These are phyloP conservation scores for Paecilomyces niveus DNA, from an alignment of 2,329 filamentous ascomycete species.

Conservation along the genomic window DNA sequence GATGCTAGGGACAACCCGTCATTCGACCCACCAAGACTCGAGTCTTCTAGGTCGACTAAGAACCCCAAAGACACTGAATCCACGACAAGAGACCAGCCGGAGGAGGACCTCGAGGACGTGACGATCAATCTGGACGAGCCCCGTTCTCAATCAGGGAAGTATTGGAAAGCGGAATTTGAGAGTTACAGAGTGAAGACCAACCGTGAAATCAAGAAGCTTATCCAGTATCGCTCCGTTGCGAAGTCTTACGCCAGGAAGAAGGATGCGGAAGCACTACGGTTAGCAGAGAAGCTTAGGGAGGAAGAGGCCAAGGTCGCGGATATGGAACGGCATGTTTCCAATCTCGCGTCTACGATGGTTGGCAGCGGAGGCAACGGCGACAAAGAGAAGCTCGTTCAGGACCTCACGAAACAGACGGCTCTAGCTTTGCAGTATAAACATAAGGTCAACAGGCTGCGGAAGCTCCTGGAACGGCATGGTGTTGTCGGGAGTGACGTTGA, in stretches of 20 bases:
- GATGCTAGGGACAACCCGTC: slow-evolving; percentile 26
- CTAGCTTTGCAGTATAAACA: slow-evolving; percentile 39
- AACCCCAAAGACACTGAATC: slow-evolving; percentile 9
- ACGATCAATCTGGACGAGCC: slow-evolving; percentile 50
- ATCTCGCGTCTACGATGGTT: slow-evolving; percentile 34
- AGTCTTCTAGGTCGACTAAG: slow-evolving; percentile 8
- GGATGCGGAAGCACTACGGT: slow-evolving; percentile 47
- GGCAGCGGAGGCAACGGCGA: slow-evolving; percentile 21
- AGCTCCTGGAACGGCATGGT: slow-evolving; percentile 31
- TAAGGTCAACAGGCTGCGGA: slow-evolving; percentile 30
- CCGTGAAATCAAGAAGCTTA: slow-evolving; percentile 53
- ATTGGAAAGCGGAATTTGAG: slow-evolving; percentile 57
- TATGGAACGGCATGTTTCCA: slow-evolving; percentile 38
- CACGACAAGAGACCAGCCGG: slow-evolving; percentile 10
- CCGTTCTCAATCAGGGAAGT: slow-evolving; percentile 51
- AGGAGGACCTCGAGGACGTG: slow-evolving; percentile 34
- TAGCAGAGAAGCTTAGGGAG: slow-evolving; percentile 45
- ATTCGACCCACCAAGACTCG: slow-evolving; percentile 21
- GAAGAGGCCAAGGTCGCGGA: slow-evolving; percentile 40
- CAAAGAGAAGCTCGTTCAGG: slow-evolving; percentile 34
- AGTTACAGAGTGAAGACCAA: slow-evolving; percentile 52
- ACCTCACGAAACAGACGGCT: slow-evolving; percentile 38
- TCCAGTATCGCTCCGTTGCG: slow-evolving; percentile 52
- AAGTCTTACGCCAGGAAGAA: slow-evolving; percentile 56
- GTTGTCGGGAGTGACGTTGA: slow-evolving; percentile 25